Evolutionary conservation across 352 stramenopile species (phyloP), one percentile per base, ranked within the genome.

Genomic region (Phytophthora chlamydospora): DNA sequence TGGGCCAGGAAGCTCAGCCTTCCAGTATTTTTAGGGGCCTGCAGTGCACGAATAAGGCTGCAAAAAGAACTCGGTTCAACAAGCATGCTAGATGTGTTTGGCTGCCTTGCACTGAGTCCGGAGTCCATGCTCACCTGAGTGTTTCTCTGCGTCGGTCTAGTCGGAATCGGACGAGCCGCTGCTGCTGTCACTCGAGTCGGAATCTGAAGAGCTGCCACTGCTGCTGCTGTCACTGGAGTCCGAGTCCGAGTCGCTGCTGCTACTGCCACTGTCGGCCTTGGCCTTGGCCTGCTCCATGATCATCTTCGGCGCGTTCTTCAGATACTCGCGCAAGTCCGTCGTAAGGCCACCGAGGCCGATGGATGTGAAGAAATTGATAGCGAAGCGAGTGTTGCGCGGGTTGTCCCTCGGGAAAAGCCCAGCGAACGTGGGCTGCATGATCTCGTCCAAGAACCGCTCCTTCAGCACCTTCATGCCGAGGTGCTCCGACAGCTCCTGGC

Each of bases 341-440:
- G 98, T 99, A 17, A 99, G 82, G 2, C 96, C 97, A 27, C 97
- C 98, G 14, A 99, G 82, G 65, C 97, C 97, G 55, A 99, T 99
- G 7, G 88, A 97, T 34, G 98, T 99, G 81, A 99, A 99, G 72
- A 99, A 99, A 62, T 99, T 99, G 83, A 99, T 99, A 4, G 97
- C 96, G 63, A 99, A 99, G 16, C 97, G 93, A 50, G 96, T 99
- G 74, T 99, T 98, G 40, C 96, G 90, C 14, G 97, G 90, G 56
- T 98, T 98, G 59, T 98, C 96, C 51, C 89, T 98, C 0, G 98
- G 97, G 62, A 99, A 99, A 45, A 99, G 83, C 4, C 96, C 97
- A 10, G 75, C 83, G 53, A 98, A 99, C 59, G 89, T 97, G 12
- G 90, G 59, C 59, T 80, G 62, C 93, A 98, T 97, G 66, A 91